Base-by-base conservation (phyloP, 208 protist species). In the Wallacemonas collosoma region DNA sequence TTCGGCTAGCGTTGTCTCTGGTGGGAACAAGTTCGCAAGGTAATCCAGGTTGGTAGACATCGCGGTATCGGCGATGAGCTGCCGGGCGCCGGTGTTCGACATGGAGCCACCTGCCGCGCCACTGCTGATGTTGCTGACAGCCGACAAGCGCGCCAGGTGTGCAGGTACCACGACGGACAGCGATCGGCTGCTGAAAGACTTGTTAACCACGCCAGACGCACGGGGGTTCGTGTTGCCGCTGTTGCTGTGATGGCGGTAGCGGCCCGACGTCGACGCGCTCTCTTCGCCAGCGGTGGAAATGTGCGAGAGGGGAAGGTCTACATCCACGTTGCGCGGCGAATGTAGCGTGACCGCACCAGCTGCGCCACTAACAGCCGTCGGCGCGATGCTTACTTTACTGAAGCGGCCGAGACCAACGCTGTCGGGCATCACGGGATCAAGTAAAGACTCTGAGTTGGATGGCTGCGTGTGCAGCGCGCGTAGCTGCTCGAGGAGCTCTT, bases 141-240 rank as follows among this genome's bases (percentile, higher is more conserved):
- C 6, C 3, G 60, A 65, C 60, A 44, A 17, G 40, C 60, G 60
- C 3, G 60, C 12, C 40, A 51, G 15, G 12, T 45, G 41, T n/a
- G 5, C 36, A 9, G 57, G 57, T 9, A 38, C 40, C 41, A 26
- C 12, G 40, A 65, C 60, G 43, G 60, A 48, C 12, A 65, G 43
- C 5, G 60, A 65, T 12, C 40, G 60, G 60, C 60, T 65, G 60
- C 60, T 65, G 35, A 62, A 35, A 9, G 56, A 62, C 56, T 62
- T 56, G n/a, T 26, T 56, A 5, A 7, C 47, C 47, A 51, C 47
- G 47, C 47, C 47, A 51, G 47, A 51, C 47, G 47, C 14, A 1
- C 5, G 6, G 51, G n/a, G 51, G 4, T 6, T 6, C 14, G 8
- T 56, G 51, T n/a, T n/a, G 51, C 4, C 26, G 1, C n/a, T 56